Percentiles rank a stretch among this genome's conserved stretches.
These are phyloP conservation scores for Phytophthora capsici DNA, from an alignment of 352 stramenopile genomes.

Conservation along the genomic window DNA sequence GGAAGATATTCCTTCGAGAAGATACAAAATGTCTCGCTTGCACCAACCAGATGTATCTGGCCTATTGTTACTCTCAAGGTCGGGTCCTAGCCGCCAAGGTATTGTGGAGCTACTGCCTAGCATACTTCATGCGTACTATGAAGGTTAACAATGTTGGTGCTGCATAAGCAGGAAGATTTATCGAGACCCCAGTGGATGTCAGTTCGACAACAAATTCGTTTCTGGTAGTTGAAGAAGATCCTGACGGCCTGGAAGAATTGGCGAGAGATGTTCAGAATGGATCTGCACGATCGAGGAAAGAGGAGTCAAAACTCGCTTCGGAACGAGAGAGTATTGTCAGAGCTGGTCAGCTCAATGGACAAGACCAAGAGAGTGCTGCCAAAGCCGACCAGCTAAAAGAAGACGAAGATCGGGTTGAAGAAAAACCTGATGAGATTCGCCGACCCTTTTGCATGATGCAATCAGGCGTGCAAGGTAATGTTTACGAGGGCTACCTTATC, in stretches of 20 bases:
- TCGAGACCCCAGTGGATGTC: slow-evolving; percentile 6
- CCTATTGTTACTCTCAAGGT: not conserved
- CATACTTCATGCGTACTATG: too few species aligned
- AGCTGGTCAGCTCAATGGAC: not conserved
- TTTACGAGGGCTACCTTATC: slow-evolving; percentile 4
- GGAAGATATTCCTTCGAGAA: too few species aligned
- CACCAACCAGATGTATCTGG: not conserved
- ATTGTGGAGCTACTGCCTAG: not conserved
- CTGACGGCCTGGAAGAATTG: slow-evolving; percentile 16
- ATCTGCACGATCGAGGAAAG: not conserved
- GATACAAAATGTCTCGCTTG: not conserved
- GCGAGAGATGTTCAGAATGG: slow-evolving; percentile 3
- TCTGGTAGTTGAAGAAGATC: slow-evolving; percentile 7
- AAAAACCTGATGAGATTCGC: slow-evolving; percentile 21
- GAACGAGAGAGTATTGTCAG: not conserved
- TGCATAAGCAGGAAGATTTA: slow-evolving; percentile 5
- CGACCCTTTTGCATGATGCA: slow-evolving; percentile 24
- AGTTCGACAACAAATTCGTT: slow-evolving; percentile 13
- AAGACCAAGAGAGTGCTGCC: not conserved
- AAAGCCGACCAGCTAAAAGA: not conserved
- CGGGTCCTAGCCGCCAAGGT: slow-evolving; percentile 4
- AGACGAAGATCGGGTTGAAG: slow-evolving; percentile 3
- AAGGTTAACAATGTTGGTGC: too few species aligned
- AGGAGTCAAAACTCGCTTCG: slow-evolving; percentile 5
- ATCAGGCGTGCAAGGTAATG: slow-evolving; percentile 22